Percentiles rank a stretch among this genome's conserved stretches.
Conservation (phyloP, 352 stramenopile genomes). For the Phytophthora sp. region DNA sequence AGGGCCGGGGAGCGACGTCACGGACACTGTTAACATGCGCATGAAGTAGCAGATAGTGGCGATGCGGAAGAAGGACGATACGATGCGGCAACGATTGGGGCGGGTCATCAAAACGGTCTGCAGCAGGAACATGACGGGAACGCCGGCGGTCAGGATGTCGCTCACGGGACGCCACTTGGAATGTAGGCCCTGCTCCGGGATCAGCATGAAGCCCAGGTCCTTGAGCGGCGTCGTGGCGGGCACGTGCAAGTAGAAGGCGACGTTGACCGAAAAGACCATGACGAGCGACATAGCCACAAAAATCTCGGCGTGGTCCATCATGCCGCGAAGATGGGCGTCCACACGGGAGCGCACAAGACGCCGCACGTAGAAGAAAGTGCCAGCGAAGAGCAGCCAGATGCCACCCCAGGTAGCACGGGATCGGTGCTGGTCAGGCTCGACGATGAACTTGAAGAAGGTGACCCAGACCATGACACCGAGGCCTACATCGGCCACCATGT, state of each 20-base stretch:
- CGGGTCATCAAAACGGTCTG: slow-evolving; percentile 59
- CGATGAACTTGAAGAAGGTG: slow-evolving; percentile 72
- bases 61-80: slow-evolving; percentile 72
- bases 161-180: slow-evolving; percentile 67
- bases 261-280: slow-evolving; percentile 77
- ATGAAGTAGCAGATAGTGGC: slow-evolving; percentile 78
- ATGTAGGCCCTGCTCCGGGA: slow-evolving; percentile 65
- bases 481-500: slow-evolving; percentile 47
- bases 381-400: slow-evolving; percentile 58
- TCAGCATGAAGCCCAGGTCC: slow-evolving; percentile 78
- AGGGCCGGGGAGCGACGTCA: slow-evolving; percentile 75
- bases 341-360: slow-evolving; percentile 48
- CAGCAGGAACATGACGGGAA: slow-evolving; percentile 68
- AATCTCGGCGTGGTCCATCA: slow-evolving; percentile 70
- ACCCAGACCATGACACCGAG: slow-evolving; percentile 62
- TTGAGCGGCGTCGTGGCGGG: slow-evolving; percentile 59
- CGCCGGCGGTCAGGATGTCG: slow-evolving; percentile 65
- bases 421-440: slow-evolving; percentile 54
- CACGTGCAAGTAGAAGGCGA: slow-evolving; percentile 76
- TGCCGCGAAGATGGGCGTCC: slow-evolving; percentile 45
- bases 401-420: slow-evolving; percentile 54
- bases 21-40: slow-evolving; percentile 64
- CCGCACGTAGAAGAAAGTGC: slow-evolving; percentile 55
- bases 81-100: slow-evolving; percentile 52
- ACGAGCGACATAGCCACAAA: slow-evolving; percentile 68